phyloP scores from a whole-genome alignment of 129 eudicot species.

The sunflower (Helianthus annuus) region DNA sequence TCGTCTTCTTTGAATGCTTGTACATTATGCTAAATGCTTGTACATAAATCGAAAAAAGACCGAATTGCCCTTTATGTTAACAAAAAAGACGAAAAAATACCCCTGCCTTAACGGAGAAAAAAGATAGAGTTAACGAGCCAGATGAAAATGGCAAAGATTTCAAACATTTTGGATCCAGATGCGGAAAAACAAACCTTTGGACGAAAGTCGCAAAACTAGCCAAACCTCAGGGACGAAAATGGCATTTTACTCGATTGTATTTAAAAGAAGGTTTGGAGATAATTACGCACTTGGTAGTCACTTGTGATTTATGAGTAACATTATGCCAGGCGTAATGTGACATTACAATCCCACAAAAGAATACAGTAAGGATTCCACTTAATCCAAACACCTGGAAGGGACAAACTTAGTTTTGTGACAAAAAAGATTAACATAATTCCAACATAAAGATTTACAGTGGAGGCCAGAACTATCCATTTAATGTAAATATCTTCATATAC shows the following conservation, averaged over 20 bases:
- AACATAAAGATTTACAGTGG: neutral
- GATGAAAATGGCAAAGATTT: no score
- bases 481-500: neutral
- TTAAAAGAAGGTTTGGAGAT: neutral
- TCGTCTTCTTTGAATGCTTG: no score
- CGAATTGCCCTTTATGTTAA: no score
- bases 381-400: conserved; percentile 57
- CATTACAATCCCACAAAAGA: conserved; percentile 95
- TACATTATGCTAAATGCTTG: no score
- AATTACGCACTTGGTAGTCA: conserved; percentile 60
- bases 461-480: neutral
- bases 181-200: no score
- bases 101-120: no score
- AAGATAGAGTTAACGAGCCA: no score
- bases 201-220: no score
- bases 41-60: no score
- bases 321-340: conserved; percentile 96
- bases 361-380: conserved; percentile 89
- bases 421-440: neutral
- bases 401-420: neutral
- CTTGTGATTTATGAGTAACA: conserved; percentile 65
- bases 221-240: no score
- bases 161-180: no score
- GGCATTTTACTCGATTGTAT: neutral
- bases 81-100: no score